These are phyloP conservation scores for Citropsis articulata DNA, from an alignment of 345 rosid genomes.

Conservation along the genomic window DNA sequence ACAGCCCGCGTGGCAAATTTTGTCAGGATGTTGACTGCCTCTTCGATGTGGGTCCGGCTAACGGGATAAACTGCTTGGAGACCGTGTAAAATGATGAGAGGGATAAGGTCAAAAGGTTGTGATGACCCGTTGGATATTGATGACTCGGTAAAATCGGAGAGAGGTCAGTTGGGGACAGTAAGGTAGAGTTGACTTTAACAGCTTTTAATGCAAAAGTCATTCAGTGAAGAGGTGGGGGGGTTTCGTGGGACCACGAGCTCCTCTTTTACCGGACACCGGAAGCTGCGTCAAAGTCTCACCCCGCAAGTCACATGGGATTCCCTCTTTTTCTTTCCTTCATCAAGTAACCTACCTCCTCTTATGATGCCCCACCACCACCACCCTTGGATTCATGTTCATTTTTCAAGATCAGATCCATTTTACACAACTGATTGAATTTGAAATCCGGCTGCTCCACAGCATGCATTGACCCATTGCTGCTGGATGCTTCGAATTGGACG, in stretches of 20 bases:
- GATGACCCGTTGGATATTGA: conserved; percentile 48
- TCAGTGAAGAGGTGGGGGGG: not conserved
- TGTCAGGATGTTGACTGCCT: conserved; percentile 36
- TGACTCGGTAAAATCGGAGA: conserved; percentile 20
- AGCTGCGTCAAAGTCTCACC: conserved; percentile 38
- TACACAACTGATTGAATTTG: conserved; percentile 3
- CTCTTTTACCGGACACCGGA: conserved; percentile 44
- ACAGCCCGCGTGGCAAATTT: conserved; percentile 23
- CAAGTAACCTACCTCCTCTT: too few species aligned
- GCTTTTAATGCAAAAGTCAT: conserved; percentile 43
- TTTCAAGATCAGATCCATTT: not conserved
- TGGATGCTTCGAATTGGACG: conserved; percentile 11
- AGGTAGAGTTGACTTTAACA: conserved; percentile 53
- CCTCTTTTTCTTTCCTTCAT: not conserved
- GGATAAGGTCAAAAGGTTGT: conserved; percentile 39
- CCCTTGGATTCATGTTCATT: not conserved
- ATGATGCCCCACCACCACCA: not conserved
- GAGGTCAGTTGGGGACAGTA: conserved; percentile 46
- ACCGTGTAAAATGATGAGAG: conserved; percentile 24
- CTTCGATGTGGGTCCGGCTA: conserved; percentile 24
- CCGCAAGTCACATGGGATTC: conserved; percentile 53
- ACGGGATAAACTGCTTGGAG: conserved; percentile 23
- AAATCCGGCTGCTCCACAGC: not conserved
- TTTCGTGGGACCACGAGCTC: conserved; percentile 11
- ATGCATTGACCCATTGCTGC: not conserved